phyloP scores from a whole-genome alignment of 257 asterid species.

The Linderniella brevidens region DNA sequence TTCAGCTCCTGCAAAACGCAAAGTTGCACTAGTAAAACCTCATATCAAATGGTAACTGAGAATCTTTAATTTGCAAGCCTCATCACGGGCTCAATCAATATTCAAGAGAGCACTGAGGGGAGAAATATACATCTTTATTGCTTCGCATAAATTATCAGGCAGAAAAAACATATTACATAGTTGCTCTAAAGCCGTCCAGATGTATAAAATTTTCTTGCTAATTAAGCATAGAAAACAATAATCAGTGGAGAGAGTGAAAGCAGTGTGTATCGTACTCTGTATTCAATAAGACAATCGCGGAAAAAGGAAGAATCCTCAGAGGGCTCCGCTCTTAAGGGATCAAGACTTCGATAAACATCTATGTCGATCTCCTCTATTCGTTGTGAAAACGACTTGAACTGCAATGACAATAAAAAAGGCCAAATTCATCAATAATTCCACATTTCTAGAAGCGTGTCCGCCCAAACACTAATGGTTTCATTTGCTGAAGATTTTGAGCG shows the following conservation, averaged over 20 bases:
- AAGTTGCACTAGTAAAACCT: conserved; percentile 9
- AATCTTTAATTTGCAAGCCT: not conserved
- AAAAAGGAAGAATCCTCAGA: conserved; percentile 66
- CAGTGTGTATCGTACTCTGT: conserved; percentile 29
- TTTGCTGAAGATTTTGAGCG: not conserved
- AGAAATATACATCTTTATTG: not conserved
- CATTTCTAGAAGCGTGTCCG: not conserved
- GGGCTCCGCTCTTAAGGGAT: conserved; percentile 46
- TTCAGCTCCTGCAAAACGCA: conserved; percentile 58
- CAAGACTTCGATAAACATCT: conserved; percentile 59
- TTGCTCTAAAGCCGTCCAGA: not conserved
- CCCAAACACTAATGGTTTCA: not conserved
- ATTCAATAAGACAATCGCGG: conserved; percentile 56
- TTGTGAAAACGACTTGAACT: conserved; percentile 56
- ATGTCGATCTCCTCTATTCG: conserved; percentile 55
- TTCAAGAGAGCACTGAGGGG: too few relatives aligned
- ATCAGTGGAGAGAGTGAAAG: not conserved
- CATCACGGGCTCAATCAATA: not conserved
- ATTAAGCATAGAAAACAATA: not conserved
- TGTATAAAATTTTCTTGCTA: not conserved
- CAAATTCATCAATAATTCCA: conserved; percentile 8
- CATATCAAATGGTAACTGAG: not conserved
- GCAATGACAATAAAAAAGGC: conserved; percentile 14
- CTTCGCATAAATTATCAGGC: not conserved
- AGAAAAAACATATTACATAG: not conserved